These are phyloP conservation scores for Ulmus americana DNA, from an alignment of 331 rosid genomes.

Conservation along the genomic window DNA sequence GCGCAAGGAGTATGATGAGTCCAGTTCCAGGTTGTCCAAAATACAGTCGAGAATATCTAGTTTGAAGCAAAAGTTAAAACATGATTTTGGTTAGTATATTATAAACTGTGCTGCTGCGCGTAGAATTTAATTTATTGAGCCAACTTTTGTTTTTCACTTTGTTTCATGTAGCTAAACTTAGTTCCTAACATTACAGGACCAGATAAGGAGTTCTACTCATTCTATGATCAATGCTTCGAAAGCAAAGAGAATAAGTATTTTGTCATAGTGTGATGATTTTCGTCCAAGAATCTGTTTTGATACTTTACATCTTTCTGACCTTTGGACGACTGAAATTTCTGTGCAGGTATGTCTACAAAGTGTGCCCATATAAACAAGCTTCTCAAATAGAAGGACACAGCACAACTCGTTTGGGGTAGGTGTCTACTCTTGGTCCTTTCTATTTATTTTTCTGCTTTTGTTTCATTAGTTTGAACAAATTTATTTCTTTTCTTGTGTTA, in stretches of 20 bases:
- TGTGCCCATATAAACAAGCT: slow-evolving; percentile 93
- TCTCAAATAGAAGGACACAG: slow-evolving; percentile 84
- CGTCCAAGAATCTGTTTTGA: slow-evolving; percentile 18
- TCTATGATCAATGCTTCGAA: slow-evolving; percentile 79
- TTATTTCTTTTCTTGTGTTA: no score
- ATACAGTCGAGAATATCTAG: slow-evolving; percentile 77
- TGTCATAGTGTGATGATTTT: slow-evolving; percentile 19
- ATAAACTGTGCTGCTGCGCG: slow-evolving; percentile 24
- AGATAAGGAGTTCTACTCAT: slow-evolving; percentile 83
- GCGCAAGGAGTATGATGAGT: slow-evolving; percentile 88
- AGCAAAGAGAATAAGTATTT: slow-evolving; percentile 77
- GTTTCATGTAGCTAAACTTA: slow-evolving; percentile 30
- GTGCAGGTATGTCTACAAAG: slow-evolving; percentile 86
- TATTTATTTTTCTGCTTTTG: slow-evolving; percentile 9
- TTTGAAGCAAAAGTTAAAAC: slow-evolving; percentile 69
- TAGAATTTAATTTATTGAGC: slow-evolving; percentile 3
- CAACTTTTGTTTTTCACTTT: slow-evolving; percentile 18
- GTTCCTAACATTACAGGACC: slow-evolving; percentile 56
- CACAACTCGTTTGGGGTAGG: slow-evolving; percentile 90
- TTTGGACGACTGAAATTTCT: slow-evolving; percentile 29
- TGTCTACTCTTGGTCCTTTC: slow-evolving; percentile 5
- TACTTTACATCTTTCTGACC: slow-evolving; percentile 30
- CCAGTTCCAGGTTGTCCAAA: slow-evolving; percentile 77
- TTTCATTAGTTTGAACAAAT: no score
- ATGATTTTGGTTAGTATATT: slow-evolving; percentile 81